Conservation (phyloP, 106 monocot species). For the Dioscorea dumetorum region DNA sequence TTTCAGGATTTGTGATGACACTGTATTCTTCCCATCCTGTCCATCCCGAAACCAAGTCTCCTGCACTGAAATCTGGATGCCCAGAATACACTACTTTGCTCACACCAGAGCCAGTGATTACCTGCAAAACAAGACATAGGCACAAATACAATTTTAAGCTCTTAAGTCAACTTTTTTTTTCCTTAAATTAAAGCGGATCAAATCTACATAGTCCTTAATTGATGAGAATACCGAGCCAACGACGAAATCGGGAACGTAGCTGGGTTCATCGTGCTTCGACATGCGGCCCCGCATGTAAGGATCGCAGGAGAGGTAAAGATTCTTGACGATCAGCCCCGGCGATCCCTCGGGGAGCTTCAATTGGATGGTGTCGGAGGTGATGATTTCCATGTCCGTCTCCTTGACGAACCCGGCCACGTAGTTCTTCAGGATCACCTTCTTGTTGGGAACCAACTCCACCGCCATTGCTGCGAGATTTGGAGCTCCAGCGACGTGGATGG, state of each 20-base stretch:
- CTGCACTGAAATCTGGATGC: constrained; percentile 14
- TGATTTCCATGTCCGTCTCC: not conserved
- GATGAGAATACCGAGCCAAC: constrained; percentile 11
- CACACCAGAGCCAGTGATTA: constrained; percentile 1
- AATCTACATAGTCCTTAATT: too few relatives aligned
- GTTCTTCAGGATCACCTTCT: not conserved
- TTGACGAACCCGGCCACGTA: not conserved
- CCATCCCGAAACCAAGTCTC: constrained; percentile 5
- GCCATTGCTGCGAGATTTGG: not conserved
- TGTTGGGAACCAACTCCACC: not conserved
- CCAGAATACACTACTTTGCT: constrained; percentile 8
- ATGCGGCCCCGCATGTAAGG: constrained; percentile 28
- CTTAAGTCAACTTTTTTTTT: too few relatives aligned
- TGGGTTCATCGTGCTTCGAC: constrained; percentile 11
- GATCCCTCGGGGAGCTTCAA: constrained; percentile 11
- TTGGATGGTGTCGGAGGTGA: not conserved
- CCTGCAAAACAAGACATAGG: not conserved
- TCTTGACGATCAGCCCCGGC: constrained; percentile 21
- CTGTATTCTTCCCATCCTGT: constrained; percentile 19
- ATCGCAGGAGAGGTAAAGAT: constrained; percentile 34
- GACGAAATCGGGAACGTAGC: constrained; percentile 8
- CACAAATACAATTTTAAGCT: too few relatives aligned
- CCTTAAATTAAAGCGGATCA: too few relatives aligned
- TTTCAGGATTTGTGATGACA: constrained; percentile 1
- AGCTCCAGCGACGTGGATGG: too few relatives aligned